Base-by-base conservation (phyloP, 2,329 filamentous ascomycete genomes). In the Graphiopsis chlorocephala region DNA sequence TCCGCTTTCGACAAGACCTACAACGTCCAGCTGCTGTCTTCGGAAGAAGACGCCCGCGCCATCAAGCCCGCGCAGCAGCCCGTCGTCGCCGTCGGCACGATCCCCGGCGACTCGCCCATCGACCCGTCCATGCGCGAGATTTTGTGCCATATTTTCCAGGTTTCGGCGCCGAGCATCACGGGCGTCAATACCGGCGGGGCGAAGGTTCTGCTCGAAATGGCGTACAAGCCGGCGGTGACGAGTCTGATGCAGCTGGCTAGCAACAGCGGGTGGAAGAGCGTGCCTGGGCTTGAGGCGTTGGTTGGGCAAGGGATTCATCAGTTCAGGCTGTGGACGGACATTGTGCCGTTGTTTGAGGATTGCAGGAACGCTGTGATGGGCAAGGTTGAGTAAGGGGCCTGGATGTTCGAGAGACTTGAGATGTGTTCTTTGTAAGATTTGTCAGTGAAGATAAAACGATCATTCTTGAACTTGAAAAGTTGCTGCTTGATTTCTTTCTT, bases 151-250 rank as follows among this genome's bases (percentile, higher is more conserved):
- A 76, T 88, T 64, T 86, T 88, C 68, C 73, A 77, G 26, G 75
- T 73, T 72, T n/a, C 79, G 80, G 65, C 78, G 73, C 66, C 75
- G 70, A 68, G 76, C 72, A 66, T 72, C 63, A 71, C 75, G 73
- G 70, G 68, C 4, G 68, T 75, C 59, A 75, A 75, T 26, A 78
- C 78, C 60, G 78, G 77, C 6, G 78, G 78, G 28, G 35, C 29
- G 1, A 55, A 33, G 12, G 85, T 95, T 14, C 79, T 98, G 66
- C 80, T 98, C 3, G 95, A 99, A 78, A 97, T 99, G 93, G 94
- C 95, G 1, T 99, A 99, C 78, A 96, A 94, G 78, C 95, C 95
- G 23, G 82, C 85, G 0, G 85, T 91, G 61, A 99, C 95, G 4
- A 86, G 89, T 8, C 78, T 97, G 69, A 97, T 98, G 88, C 85